Evolutionary conservation across 2,329 filamentous ascomycete genomes (phyloP).

Genomic region (Beauveria bassiana): DNA sequence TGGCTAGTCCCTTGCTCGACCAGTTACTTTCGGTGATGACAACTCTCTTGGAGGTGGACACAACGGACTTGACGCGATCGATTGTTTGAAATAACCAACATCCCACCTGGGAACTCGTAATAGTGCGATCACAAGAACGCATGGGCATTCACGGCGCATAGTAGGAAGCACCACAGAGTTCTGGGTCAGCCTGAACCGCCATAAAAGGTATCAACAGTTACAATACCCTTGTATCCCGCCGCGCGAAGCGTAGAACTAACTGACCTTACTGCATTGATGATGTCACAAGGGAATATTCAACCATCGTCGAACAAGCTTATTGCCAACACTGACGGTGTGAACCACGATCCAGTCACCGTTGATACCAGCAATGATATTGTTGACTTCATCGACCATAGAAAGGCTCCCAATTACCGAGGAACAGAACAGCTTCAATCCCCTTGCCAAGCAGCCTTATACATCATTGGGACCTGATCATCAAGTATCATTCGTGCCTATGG

Average conservation of each 20-base stretch:
- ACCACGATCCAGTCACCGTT: slow-evolving; percentile 59
- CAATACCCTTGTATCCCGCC: slow-evolving; percentile 65
- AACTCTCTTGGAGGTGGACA: slow-evolving; percentile 47
- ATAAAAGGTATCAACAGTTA: slow-evolving; percentile 76
- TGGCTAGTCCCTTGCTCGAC: slow-evolving; percentile 61
- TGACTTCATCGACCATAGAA: slow-evolving; percentile 47
- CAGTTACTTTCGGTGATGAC: slow-evolving; percentile 80
- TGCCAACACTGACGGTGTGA: slow-evolving; percentile 68
- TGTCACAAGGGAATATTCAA: slow-evolving; percentile 40
- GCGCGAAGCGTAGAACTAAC: slow-evolving; percentile 50
- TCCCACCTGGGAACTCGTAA: slow-evolving; percentile 54
- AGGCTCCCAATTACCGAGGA: slow-evolving; percentile 67
- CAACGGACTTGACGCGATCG: slow-evolving; percentile 31
- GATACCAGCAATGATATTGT: slow-evolving; percentile 52
- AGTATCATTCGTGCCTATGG: slow-evolving; percentile 62
- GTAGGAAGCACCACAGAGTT: slow-evolving; percentile 65
- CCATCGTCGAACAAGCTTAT: slow-evolving; percentile 73
- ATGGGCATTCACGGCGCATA: slow-evolving; percentile 78
- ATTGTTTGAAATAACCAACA: slow-evolving; percentile 56
- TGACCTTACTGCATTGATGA: slow-evolving; percentile 49
- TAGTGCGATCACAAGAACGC: slow-evolving; percentile 69
- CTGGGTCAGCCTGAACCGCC: slow-evolving; percentile 56
- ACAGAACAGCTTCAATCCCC: slow-evolving; percentile 67
- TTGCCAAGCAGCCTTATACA: slow-evolving; percentile 56
- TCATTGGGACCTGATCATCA: slow-evolving; percentile 61